Evolutionary conservation across 371 early-diverging fungal genomes (phyloP).

Genomic region (Capniomyces stellatus): DNA sequence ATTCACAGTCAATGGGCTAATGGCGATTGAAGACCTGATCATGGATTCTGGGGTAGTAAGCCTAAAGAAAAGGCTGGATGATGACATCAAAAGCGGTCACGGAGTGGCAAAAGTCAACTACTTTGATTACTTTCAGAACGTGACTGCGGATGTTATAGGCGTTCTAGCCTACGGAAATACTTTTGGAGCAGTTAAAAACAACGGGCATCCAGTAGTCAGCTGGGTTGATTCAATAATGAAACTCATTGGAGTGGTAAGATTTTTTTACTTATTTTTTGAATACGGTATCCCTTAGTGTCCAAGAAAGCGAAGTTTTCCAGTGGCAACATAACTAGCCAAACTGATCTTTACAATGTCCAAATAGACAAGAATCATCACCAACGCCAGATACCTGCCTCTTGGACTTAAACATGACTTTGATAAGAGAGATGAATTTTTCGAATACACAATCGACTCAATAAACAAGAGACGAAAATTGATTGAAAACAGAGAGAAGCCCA

Average conservation of each 20-base stretch:
- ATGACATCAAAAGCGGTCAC: not conserved
- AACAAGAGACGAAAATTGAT: conserved; percentile 9
- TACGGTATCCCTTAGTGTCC: too few species aligned
- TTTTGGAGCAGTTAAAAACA: conserved; percentile 6
- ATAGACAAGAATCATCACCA: too few species aligned
- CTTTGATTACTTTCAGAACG: conserved; percentile 7
- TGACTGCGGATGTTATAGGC: conserved; percentile 18
- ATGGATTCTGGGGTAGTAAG: conserved; percentile 9
- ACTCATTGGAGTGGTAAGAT: not conserved
- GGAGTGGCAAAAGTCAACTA: conserved; percentile 9
- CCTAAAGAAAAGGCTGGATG: conserved; percentile 10
- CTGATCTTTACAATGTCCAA: too few species aligned
- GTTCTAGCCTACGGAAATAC: conserved; percentile 16
- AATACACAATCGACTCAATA: too few species aligned
- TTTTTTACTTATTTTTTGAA: too few species aligned
- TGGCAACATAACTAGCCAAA: too few species aligned
- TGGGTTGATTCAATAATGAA: not conserved
- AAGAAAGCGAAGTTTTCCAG: too few species aligned
- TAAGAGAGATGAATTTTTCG: too few species aligned
- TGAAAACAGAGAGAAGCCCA: too few species aligned
- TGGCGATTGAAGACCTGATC: conserved; percentile 1
- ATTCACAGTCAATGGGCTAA: not conserved
- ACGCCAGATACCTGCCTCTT: too few species aligned
- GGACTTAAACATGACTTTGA: too few species aligned
- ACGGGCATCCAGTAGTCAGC: not conserved